Base-by-base conservation (phyloP, 345 rosid genomes). In the Stellera chamaejasme region DNA sequence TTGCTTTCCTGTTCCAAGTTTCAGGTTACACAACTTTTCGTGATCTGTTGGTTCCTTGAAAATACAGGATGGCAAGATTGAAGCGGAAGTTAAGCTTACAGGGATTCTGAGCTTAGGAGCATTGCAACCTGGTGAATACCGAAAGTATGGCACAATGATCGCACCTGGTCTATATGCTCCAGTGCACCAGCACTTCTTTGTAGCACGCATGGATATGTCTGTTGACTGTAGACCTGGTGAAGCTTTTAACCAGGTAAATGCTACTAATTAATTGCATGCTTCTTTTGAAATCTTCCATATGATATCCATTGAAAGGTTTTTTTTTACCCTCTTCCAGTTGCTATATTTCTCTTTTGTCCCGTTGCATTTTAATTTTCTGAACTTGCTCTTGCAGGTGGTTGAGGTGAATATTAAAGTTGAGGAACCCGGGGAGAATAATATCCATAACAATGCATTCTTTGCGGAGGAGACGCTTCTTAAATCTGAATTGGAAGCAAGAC, bases 31-130 rank as follows among this genome's bases (percentile, higher is more conserved):
- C 45, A 9, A 14, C 45, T 19, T 60, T 43, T 32, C 11, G 16
- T 48, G 45, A 52, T 16, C 10, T 26, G 52, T 32, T 32, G 9
- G 39, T 32, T 8, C 23, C 9, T 8, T 2, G 15, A 50, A 65
- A 55, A 44, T 55, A 62, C 82, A 90, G 97, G 96, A 90, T 71
- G 97, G 93, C 52, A 90, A 82, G 74, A 87, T 90, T 53, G 96
- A 87, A 79, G 90, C 96, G 64, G 96, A 90, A 71, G 90, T 90
- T 57, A 90, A 87, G 65, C 88, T 87, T 46, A 90, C 97, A 6
- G 90, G 97, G 48, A 80, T 90, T 58, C 96, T 90, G 53, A 90
- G 96, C 79, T 76, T 90, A 67, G 97, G 97, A 66, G 90, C 97
- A 28, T 56, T 90, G 71, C 90, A 79, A 62, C 97, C 87, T 63